phyloP scores from a whole-genome alignment of 495 filamentous ascomycete species.

The Penicillium goetzii region DNA sequence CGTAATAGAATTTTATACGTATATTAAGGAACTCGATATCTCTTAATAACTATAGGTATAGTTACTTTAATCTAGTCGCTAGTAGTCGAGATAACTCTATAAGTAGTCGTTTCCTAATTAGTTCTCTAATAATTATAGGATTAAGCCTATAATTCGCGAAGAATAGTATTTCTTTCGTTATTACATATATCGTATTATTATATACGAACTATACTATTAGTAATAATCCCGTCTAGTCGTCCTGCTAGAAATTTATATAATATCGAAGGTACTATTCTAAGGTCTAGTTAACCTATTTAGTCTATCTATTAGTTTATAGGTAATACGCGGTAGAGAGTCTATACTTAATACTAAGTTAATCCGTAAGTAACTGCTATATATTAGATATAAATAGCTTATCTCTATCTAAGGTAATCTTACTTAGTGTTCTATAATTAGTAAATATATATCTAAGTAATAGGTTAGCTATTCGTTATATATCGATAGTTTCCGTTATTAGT shows the following conservation, averaged over 20 bases:
- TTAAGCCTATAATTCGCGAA: constrained; percentile 16
- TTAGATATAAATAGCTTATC: too few relatives aligned
- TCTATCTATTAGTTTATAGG: constrained; percentile 17
- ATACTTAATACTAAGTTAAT: constrained; percentile 9
- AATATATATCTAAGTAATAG: constrained; percentile 8
- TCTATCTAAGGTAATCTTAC: too few relatives aligned
- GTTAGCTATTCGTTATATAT: background rate
- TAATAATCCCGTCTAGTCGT: constrained; percentile 13
- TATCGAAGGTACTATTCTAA: constrained; percentile 17
- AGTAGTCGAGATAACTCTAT: constrained; percentile 7
- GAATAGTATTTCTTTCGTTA: constrained; percentile 11
- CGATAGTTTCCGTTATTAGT: background rate
- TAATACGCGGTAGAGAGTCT: constrained; percentile 13
- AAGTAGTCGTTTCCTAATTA: constrained; percentile 6
- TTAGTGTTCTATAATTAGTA: too few relatives aligned
- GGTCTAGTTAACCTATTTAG: constrained; percentile 13
- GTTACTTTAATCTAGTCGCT: constrained; percentile 11
- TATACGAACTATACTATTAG: constrained; percentile 17
- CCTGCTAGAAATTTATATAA: constrained; percentile 19
- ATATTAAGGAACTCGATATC: constrained; percentile 25
- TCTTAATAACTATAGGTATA: constrained; percentile 24
- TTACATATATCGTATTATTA: constrained; percentile 17
- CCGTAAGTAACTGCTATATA: constrained; percentile 8
- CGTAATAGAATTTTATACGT: constrained; percentile 22
- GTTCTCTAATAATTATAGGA: constrained; percentile 18